These are phyloP conservation scores for Daldinia caldariorum DNA, from an alignment of 495 filamentous ascomycete genomes.

Conservation along the genomic window DNA sequence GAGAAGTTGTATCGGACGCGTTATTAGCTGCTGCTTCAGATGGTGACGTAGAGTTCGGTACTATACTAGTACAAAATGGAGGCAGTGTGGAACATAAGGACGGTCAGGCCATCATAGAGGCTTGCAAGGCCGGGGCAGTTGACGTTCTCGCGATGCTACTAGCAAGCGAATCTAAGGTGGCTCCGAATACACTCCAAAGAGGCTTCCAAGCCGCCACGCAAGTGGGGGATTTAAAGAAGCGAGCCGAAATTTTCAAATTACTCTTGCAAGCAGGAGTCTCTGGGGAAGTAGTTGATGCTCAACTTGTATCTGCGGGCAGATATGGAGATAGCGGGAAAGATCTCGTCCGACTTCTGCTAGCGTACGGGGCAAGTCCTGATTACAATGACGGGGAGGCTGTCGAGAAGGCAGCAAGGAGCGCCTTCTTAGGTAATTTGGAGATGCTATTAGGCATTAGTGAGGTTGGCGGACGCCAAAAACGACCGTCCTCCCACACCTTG, in stretches of 20 bases:
- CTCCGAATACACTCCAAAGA: slow-evolving; percentile 49
- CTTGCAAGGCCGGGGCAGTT: slow-evolving; percentile 52
- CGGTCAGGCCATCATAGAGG: slow-evolving; percentile 58
- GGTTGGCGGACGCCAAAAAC: slow-evolving; percentile 45
- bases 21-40: slow-evolving; percentile 55
- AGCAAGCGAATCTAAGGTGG: slow-evolving; percentile 42
- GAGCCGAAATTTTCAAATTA: slow-evolving; percentile 54
- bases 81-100: slow-evolving; percentile 56
- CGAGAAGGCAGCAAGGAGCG: slow-evolving; percentile 56
- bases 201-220: slow-evolving; percentile 58
- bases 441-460: slow-evolving; percentile 55
- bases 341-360: slow-evolving; percentile 55
- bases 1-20: slow-evolving; percentile 52
- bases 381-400: slow-evolving; percentile 59
- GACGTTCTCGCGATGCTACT: slow-evolving; percentile 57
- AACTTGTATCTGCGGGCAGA: slow-evolving; percentile 56
- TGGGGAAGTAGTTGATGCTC: slow-evolving; percentile 55
- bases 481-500: slow-evolving; percentile 52
- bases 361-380: slow-evolving; percentile 56
- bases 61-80: slow-evolving; percentile 53
- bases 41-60: slow-evolving; percentile 56
- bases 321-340: slow-evolving; percentile 55
- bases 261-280: slow-evolving; percentile 54
- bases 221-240: slow-evolving; percentile 51
- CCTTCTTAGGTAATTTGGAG: slow-evolving; percentile 55